A percentile compares a stretch with the other conserved stretches of the same genome.
Evolutionary conservation across 352 stramenopile genomes (phyloP).

Genomic region (Albugo laibachii): DNA sequence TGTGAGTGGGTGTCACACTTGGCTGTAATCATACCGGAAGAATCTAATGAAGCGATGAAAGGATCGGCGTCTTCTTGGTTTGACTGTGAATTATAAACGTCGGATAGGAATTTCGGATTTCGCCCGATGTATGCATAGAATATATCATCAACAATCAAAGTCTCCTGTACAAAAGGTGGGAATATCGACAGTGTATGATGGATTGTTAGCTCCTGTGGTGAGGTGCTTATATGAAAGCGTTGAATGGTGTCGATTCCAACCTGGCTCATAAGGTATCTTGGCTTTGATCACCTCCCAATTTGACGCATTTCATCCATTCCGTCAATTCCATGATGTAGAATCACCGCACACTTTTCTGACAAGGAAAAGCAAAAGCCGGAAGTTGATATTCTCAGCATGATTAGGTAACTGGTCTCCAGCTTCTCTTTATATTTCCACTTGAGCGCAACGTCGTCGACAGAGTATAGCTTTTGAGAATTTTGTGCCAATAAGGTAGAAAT

Average conservation of each 20-base stretch:
- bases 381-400: constrained; percentile 47
- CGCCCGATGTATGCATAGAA: constrained; percentile 51
- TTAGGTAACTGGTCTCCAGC: constrained; percentile 52
- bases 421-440: constrained; percentile 21
- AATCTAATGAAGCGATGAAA: constrained; percentile 50
- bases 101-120: not conserved
- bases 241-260: constrained; percentile 61
- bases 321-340: constrained; percentile 21
- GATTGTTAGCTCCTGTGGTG: constrained; percentile 16
- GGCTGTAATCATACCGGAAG: constrained; percentile 80
- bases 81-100: constrained; percentile 38
- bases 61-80: constrained; percentile 63
- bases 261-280: constrained; percentile 67
- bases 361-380: constrained; percentile 35
- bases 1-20: constrained; percentile 87
- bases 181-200: constrained; percentile 21
- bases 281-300: constrained; percentile 75
- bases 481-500: constrained; percentile 24
- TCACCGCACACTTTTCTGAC: constrained; percentile 1
- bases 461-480: not conserved
- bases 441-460: not conserved
- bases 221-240: constrained; percentile 18
- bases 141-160: constrained; percentile 67
- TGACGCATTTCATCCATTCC: constrained; percentile 19
- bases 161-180: constrained; percentile 52